Evolutionary conservation across 129 eudicot species (phyloP).

Genomic region (Scalesia atractyloides): DNA sequence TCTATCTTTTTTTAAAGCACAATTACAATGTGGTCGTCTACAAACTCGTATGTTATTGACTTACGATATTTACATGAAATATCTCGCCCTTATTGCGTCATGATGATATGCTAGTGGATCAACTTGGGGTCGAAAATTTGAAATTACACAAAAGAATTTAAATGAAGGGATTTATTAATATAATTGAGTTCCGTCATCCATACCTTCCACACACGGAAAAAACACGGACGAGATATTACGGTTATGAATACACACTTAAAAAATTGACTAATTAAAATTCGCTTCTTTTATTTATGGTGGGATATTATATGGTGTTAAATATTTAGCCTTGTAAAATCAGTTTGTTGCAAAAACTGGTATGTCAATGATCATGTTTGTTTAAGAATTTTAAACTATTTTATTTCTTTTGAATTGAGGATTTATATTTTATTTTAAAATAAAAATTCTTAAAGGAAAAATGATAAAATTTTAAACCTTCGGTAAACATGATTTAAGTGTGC

Average conservation of each 20-base stretch:
- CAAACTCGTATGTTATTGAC: background rate
- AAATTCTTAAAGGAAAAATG: no score
- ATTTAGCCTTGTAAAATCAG: no score
- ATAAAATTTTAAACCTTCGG: no score
- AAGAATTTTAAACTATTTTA: no score
- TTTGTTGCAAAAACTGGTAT: no score
- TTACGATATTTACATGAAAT: background rate
- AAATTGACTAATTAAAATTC: no score
- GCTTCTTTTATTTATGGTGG: no score
- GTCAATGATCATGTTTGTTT: no score
- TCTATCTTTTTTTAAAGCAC: background rate
- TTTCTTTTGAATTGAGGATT: no score
- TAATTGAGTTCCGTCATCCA: background rate
- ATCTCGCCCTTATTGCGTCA: background rate
- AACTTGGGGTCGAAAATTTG: background rate
- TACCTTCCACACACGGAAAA: background rate
- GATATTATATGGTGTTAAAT: no score
- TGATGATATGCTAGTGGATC: background rate
- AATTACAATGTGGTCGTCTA: background rate
- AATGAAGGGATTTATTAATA: background rate
- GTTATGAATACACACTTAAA: background rate
- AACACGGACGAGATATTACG: background rate
- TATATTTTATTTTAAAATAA: no score
- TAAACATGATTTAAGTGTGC: no score
- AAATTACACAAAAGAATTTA: background rate